Base-by-base conservation (phyloP, 805 yeast species). In the Kodamaea leandrae region DNA sequence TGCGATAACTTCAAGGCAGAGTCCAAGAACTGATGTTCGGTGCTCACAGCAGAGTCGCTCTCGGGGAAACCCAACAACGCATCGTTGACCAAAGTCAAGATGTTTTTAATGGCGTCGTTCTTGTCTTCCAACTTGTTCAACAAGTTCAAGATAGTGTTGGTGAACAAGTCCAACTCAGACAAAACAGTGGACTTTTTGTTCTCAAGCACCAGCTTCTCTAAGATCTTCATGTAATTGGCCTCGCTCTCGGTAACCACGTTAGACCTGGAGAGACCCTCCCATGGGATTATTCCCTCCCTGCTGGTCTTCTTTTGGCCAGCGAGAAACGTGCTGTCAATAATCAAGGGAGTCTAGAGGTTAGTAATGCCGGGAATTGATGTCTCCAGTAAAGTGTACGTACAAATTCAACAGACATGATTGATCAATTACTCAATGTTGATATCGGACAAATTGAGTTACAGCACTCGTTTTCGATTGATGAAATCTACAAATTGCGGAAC, bases 261-360 rank as follows among this genome's bases (percentile, higher is more conserved):
- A 14, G 90, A 82, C 41, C 96, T 74, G 8, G 86, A 82, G 52
- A 85, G 80, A 7, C 95, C 95, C 55, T 86, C 95, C 97, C 97
- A 90, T 23, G 95, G 95, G 42, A 89, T 78, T 23, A 90, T 81
- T 49, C 93, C 77, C 45, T 86, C 82, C 53, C 93, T 73, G 48
- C 88, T 81, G 46, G 78, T 79, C 49, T 74, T 71, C 51, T 83
- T 72, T 39, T 82, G 74, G 52, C 83, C 90, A 43, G 74, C 72
- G 55, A 86, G 70, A 52, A 76, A 80, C 23, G 74, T 74, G 60
- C 87, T 83, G 48, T 86, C 90, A 52, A 85, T 63, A 40, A 60
- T 24, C 36, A 38, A 38, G 14, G 41, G 41, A 18, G 41, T 25
- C 41, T 38, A 14, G 3, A 16, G 6, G 36, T 38, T 38, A 38